Evolutionary conservation across 1,139 yeast species (phyloP).

Genomic region (Suhomyces chickasaworum): DNA sequence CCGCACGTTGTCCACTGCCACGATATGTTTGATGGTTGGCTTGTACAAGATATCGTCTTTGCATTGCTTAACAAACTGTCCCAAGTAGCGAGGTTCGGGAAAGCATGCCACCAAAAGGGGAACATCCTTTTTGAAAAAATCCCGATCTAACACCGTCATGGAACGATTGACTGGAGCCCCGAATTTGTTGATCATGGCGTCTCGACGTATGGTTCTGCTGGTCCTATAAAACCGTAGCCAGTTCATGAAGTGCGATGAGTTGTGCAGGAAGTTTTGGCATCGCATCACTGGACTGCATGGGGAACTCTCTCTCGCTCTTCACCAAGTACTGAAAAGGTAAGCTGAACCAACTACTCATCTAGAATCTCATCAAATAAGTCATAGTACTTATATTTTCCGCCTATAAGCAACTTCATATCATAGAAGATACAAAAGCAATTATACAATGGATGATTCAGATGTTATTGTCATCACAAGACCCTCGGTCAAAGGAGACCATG

Average conservation of each 20-base stretch:
- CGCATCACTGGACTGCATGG: background rate
- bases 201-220: conserved; percentile 9
- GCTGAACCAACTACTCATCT: background rate
- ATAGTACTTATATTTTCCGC: too few relatives aligned
- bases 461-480: conserved; percentile 46
- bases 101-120: conserved; percentile 68
- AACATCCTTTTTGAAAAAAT: conserved; percentile 57
- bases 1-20: conserved; percentile 49
- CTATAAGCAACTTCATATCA: background rate
- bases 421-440: background rate
- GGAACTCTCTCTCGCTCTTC: too few relatives aligned
- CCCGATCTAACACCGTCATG: conserved; percentile 66
- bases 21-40: conserved; percentile 68
- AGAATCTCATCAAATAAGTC: background rate
- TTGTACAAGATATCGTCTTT: conserved; percentile 59
- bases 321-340: background rate
- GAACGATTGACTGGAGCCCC: conserved; percentile 70
- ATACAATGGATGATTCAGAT: conserved; percentile 18
- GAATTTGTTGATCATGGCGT: conserved; percentile 30
- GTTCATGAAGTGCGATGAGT: conserved; percentile 4
- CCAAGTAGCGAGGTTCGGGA: conserved; percentile 64
- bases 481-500: conserved; percentile 21
- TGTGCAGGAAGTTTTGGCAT: background rate
- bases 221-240: conserved; percentile 9
- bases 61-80: conserved; percentile 54